Percentiles rank a stretch among this genome's conserved stretches.
Conservation (phyloP, 2,329 filamentous ascomycete genomes). For the Cytospora schulzeri region DNA sequence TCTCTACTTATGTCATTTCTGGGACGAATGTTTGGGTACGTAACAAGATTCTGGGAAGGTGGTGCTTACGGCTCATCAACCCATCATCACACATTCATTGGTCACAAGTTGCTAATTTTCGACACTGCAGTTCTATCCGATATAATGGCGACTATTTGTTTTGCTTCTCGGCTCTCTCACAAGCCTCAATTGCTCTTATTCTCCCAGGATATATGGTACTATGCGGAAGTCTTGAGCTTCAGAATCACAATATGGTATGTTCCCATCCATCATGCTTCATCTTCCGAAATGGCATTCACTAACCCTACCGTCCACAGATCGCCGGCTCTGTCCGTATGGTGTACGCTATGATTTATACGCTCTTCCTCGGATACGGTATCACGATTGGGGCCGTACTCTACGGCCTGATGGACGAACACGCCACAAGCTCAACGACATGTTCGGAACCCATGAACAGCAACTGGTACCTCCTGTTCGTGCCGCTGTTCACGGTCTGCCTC, state of each 20-base stretch:
- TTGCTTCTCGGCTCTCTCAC: conserved; percentile 71
- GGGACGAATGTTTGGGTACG: conserved; percentile 63
- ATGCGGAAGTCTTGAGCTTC: conserved; percentile 61
- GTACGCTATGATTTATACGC: conserved; percentile 73
- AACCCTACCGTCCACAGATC: conserved; percentile 40
- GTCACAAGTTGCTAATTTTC: not conserved
- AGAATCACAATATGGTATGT: conserved; percentile 60
- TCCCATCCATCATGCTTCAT: not conserved
- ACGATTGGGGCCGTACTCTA: conserved; percentile 67
- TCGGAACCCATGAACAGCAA: conserved; percentile 49
- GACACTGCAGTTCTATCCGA: conserved; percentile 62
- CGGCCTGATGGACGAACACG: conserved; percentile 59
- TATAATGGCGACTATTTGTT: conserved; percentile 54
- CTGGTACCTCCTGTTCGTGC: conserved; percentile 60
- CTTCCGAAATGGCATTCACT: not conserved
- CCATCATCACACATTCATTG: not conserved
- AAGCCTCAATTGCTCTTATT: conserved; percentile 76
- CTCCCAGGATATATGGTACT: conserved; percentile 71
- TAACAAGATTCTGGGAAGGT: not conserved
- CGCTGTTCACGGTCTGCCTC: conserved; percentile 68
- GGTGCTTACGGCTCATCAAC: not conserved
- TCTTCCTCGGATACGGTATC: conserved; percentile 73
- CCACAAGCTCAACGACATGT: conserved; percentile 52
- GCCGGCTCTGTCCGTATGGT: conserved; percentile 74
- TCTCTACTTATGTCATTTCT: conserved; percentile 68